phyloP scores from a whole-genome alignment of 768 basidiomycete species.

The Boletellus ananiceps region DNA sequence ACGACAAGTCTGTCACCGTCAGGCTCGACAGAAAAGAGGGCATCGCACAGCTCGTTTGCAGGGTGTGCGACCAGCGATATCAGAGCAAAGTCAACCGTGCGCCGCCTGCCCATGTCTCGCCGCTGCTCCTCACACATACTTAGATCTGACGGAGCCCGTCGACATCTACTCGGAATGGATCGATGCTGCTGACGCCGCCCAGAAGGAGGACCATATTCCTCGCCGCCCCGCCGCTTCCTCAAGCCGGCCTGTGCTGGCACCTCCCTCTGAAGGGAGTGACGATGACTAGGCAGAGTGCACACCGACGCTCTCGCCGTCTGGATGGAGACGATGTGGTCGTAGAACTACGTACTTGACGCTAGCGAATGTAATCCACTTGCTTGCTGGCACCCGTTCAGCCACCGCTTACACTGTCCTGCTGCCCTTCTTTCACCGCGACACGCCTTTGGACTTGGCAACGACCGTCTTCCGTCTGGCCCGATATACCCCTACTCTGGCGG shows the following conservation, averaged over 20 bases:
- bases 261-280: slow-evolving; percentile 41
- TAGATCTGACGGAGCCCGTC: slow-evolving; percentile 83
- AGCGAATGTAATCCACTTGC: not conserved
- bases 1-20: slow-evolving; percentile 84
- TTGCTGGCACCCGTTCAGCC: slow-evolving; percentile 22
- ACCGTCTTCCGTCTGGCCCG: slow-evolving; percentile 4
- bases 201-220: slow-evolving; percentile 51
- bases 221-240: slow-evolving; percentile 55
- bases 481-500: slow-evolving; percentile 22
- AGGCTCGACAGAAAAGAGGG: slow-evolving; percentile 84
- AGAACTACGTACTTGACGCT: not conserved
- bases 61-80: slow-evolving; percentile 82
- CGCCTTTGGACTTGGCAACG: slow-evolving; percentile 2
- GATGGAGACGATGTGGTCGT: not conserved
- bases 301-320: not conserved
- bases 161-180: slow-evolving; percentile 94
- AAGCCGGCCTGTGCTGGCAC: slow-evolving; percentile 35
- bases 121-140: slow-evolving; percentile 13
- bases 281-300: slow-evolving; percentile 38
- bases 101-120: slow-evolving; percentile 21
- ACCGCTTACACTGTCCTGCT: slow-evolving; percentile 20
- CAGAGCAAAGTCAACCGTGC: slow-evolving; percentile 85
- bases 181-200: slow-evolving; percentile 80
- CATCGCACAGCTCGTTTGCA: slow-evolving; percentile 73
- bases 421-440: slow-evolving; percentile 21